These are phyloP conservation scores for Rhazya stricta DNA, from an alignment of 257 asterid species.

Conservation along the genomic window DNA sequence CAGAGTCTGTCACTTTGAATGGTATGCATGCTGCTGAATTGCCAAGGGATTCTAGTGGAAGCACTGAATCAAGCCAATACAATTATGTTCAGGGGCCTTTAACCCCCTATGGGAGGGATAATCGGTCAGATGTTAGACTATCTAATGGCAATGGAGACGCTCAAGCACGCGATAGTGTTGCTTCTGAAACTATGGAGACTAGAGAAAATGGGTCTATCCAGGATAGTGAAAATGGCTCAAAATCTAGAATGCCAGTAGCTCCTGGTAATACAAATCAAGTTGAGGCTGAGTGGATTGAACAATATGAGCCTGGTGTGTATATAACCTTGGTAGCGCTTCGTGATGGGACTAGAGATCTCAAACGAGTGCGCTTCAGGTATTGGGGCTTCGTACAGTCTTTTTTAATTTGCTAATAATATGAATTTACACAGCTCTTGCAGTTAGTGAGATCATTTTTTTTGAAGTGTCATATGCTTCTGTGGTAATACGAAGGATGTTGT, in stretches of 20 bases:
- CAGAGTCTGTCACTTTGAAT: constrained; percentile 34
- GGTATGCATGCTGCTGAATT: constrained; percentile 24
- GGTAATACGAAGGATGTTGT: background rate
- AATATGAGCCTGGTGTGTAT: constrained; percentile 88
- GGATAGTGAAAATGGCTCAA: constrained; percentile 44
- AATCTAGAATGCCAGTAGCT: constrained; percentile 39
- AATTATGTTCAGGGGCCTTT: constrained; percentile 31
- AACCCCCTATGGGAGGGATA: constrained; percentile 38
- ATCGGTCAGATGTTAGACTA: constrained; percentile 33
- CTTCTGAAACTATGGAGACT: constrained; percentile 39
- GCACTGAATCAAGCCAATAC: constrained; percentile 30
- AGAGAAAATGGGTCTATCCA: constrained; percentile 36
- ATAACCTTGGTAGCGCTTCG: constrained; percentile 79
- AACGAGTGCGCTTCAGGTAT: constrained; percentile 98
- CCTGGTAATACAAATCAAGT: constrained; percentile 55
- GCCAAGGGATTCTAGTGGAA: constrained; percentile 24
- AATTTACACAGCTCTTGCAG: background rate
- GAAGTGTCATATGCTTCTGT: background rate
- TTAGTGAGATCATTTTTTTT: background rate
- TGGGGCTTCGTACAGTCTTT: background rate
- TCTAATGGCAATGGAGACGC: constrained; percentile 43
- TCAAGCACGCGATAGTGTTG: constrained; percentile 39
- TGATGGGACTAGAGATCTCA: constrained; percentile 95
- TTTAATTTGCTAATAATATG: background rate
- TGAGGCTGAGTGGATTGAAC: constrained; percentile 92